These are phyloP conservation scores for Epichloe uncinata DNA, from an alignment of 2,329 filamentous ascomycete genomes.

Conservation along the genomic window DNA sequence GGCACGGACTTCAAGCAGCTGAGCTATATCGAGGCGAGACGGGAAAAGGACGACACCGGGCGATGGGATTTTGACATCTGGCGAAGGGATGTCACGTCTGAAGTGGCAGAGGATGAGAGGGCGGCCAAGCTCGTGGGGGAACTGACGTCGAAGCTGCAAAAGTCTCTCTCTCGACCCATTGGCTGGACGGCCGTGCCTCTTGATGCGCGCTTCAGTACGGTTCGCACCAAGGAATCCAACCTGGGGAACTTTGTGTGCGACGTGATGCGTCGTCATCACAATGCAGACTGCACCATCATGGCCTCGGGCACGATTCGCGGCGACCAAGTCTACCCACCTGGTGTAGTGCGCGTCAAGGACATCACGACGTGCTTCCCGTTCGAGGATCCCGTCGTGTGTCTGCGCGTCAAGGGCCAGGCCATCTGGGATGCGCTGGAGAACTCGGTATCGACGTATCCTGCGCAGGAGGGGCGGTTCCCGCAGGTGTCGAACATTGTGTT, in stretches of 20 bases:
- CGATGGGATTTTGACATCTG: slow-evolving; percentile 71
- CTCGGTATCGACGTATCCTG: slow-evolving; percentile 65
- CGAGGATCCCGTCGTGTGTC: slow-evolving; percentile 74
- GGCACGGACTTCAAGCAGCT: slow-evolving; percentile 88
- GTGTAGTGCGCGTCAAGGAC: slow-evolving; percentile 63
- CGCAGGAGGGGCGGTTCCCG: slow-evolving; percentile 70
- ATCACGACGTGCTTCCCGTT: slow-evolving; percentile 87
- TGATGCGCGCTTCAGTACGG: slow-evolving; percentile 76
- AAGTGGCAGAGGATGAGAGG: slow-evolving; percentile 48
- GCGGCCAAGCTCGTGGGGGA: slow-evolving; percentile 49
- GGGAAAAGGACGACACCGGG: slow-evolving; percentile 28
- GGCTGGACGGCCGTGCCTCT: slow-evolving; percentile 73
- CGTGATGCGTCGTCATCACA: slow-evolving; percentile 74
- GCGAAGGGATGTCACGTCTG: slow-evolving; percentile 58
- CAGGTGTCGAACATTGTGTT: slow-evolving; percentile 78
- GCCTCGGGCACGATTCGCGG: slow-evolving; percentile 75
- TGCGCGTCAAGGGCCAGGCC: slow-evolving; percentile 57
- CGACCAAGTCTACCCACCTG: slow-evolving; percentile 78
- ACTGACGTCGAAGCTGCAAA: slow-evolving; percentile 58
- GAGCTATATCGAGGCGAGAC: slow-evolving; percentile 70
- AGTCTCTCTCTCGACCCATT: slow-evolving; percentile 68
- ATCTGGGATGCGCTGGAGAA: slow-evolving; percentile 77
- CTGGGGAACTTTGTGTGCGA: slow-evolving; percentile 86
- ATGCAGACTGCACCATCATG: slow-evolving; percentile 72
- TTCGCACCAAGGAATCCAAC: slow-evolving; percentile 66